Evolutionary conservation across 2,329 filamentous ascomycete genomes (phyloP).

Genomic region (Aspergillus brasiliensis): DNA sequence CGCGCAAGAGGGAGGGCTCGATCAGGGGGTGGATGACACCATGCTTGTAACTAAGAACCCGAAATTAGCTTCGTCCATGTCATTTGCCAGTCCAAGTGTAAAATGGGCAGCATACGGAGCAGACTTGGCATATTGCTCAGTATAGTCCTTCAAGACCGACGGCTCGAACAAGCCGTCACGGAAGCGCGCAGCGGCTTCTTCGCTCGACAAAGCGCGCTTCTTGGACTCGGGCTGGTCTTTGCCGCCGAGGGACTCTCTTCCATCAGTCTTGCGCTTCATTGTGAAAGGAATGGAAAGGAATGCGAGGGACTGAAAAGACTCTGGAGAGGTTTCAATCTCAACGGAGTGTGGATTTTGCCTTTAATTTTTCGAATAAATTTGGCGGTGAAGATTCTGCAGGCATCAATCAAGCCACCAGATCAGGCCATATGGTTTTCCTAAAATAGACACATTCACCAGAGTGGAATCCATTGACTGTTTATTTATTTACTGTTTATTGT

Average conservation of each 20-base stretch:
- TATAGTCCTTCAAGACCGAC: slow-evolving; percentile 45
- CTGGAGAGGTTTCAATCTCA: background rate
- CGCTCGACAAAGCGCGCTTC: slow-evolving; percentile 42
- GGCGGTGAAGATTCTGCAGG: slow-evolving; percentile 23
- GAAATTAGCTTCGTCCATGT: slow-evolving; percentile 1
- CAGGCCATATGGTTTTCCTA: slow-evolving; percentile 18
- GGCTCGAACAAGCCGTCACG: slow-evolving; percentile 47
- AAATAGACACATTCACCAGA: background rate
- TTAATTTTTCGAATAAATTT: slow-evolving; percentile 8
- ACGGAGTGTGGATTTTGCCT: slow-evolving; percentile 11
- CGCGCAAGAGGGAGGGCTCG: slow-evolving; percentile 76
- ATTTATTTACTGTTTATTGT: too few relatives aligned
- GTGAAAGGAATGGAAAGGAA: slow-evolving; percentile 12
- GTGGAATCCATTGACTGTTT: too few relatives aligned
- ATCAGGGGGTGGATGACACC: slow-evolving; percentile 83
- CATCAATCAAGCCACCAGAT: slow-evolving; percentile 22
- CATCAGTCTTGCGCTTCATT: slow-evolving; percentile 50
- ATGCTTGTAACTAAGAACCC: slow-evolving; percentile 72
- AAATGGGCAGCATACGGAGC: slow-evolving; percentile 39
- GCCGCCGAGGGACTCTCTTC: slow-evolving; percentile 29
- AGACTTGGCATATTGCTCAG: slow-evolving; percentile 45
- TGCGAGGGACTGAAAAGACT: background rate
- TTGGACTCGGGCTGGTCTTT: slow-evolving; percentile 41
- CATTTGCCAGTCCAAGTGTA: background rate
- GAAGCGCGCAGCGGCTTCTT: slow-evolving; percentile 45